Conservation (phyloP, 129 eudicot species). For the Dittrichia graveolens region DNA sequence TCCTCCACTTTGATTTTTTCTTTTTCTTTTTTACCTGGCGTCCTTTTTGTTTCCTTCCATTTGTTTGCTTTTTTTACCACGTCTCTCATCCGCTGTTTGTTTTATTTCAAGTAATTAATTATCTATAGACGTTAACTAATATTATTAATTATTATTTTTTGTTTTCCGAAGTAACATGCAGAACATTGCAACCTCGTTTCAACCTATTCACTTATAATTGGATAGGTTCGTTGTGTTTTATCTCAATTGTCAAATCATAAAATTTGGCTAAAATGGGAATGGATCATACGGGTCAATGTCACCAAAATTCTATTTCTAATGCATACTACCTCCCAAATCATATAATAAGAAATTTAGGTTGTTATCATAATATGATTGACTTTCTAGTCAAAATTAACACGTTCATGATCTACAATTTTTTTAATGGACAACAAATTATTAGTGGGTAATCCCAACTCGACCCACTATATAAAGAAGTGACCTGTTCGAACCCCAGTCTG, state of each 20-base stretch:
- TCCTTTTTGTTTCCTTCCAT: too few relatives aligned
- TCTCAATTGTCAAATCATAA: neutral
- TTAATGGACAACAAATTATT: neutral
- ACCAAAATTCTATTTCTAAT: neutral
- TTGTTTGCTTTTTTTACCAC: too few relatives aligned
- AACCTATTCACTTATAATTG: neutral
- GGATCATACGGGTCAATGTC: neutral
- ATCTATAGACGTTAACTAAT: too few relatives aligned
- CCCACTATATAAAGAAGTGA: neutral
- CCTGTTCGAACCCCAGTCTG: neutral
- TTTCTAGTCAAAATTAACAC: neutral
- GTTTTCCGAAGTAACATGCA: too few relatives aligned
- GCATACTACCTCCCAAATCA: slow-evolving; percentile 1
- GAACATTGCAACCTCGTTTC: too few relatives aligned
- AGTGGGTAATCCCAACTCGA: neutral
- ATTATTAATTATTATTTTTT: too few relatives aligned
- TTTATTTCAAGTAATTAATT: too few relatives aligned
- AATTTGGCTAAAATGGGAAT: neutral
- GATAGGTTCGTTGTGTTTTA: neutral
- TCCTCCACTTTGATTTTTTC: too few relatives aligned
- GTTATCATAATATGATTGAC: too few relatives aligned
- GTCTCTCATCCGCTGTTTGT: too few relatives aligned
- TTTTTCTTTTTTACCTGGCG: too few relatives aligned
- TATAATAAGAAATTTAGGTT: neutral
- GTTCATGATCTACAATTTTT: too few relatives aligned